Evolutionary conservation across 352 stramenopile genomes (phyloP), one percentile per base, ranked within the genome.

Genomic region (Pythium dissotocum): DNA sequence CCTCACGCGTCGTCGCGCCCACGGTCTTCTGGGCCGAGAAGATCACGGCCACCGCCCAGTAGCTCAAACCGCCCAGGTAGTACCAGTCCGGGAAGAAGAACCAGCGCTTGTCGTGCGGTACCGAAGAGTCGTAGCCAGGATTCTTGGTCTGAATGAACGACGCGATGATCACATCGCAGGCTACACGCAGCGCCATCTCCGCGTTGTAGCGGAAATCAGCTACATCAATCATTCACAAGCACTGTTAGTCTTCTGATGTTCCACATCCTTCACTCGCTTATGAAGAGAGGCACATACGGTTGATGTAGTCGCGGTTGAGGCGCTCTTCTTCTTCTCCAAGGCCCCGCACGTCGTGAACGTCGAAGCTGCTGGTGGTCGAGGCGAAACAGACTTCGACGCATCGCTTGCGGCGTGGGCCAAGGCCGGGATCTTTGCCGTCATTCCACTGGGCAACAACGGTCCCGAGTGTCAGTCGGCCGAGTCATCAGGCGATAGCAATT

Each of bases 1-100:
- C 77, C 44, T 90, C 72, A 28, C 73, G 85, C 18, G 90, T 74
- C 21, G 83, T 93, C 4, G 76, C 83, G 32, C 85, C 85, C 5
- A 91, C 75, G 61, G 90, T 93, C 65, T 88, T 89, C 18, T 80
- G 75, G 8, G 83, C 75, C n/a, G 82, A 88, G 65, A 92, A 93
- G 51, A 93, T 90, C 13, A 90, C 83, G 33, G 83, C 83, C 21
- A 89, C 78, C 12, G 83, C 85, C 48, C 85, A 89, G 70, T 94
- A 94, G 63, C 83, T 91, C 18, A 93, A 71, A 71, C 85, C 85
- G 51, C 85, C 85, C 42, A 79, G 61, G 38, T 85, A 89, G 71
- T 85, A 88, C 80, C 81, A 92, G 10, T 82, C 61, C 0, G 85
- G 85, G 36, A 93, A 94, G 28, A 94, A 70, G 14, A 79, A 71